Evolutionary conservation across 2,329 filamentous ascomycete species (phyloP).

Genomic region (Fusarium setosum): DNA sequence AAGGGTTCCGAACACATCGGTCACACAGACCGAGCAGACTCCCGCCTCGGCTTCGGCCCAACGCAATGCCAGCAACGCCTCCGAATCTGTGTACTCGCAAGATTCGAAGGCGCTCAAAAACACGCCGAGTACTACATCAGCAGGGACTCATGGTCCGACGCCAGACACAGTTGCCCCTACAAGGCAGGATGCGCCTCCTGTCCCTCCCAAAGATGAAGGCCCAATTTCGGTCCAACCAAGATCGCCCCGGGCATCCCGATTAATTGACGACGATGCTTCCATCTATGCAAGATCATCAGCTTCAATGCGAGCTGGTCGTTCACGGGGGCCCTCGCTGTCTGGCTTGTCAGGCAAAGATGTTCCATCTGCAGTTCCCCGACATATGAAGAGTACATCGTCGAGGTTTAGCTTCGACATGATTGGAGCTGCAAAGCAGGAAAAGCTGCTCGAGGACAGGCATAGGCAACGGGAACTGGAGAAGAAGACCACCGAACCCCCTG

Average conservation of each 20-base stretch:
- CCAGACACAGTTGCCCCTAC: constrained; percentile 5
- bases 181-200: constrained; percentile 45
- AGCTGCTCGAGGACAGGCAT: constrained; percentile 78
- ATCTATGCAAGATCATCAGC: constrained; percentile 30
- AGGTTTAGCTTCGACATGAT: constrained; percentile 87
- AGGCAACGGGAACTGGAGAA: constrained; percentile 74
- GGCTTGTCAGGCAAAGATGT: constrained; percentile 58
- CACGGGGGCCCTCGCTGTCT: constrained; percentile 65
- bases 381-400: constrained; percentile 82
- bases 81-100: constrained; percentile 44
- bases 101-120: constrained; percentile 41
- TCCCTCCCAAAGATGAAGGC: constrained; percentile 53
- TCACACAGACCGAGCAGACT: constrained; percentile 10
- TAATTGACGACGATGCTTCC: constrained; percentile 32
- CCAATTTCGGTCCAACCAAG: constrained; percentile 39
- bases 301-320: constrained; percentile 52
- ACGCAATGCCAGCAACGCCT: constrained; percentile 46
- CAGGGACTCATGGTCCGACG: constrained; percentile 26
- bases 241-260: constrained; percentile 38
- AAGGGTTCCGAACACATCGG: constrained; percentile 14
- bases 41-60: constrained; percentile 33
- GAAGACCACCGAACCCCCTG: constrained; percentile 54
- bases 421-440: constrained; percentile 74
- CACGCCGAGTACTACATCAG: constrained; percentile 43
- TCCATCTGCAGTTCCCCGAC: constrained; percentile 65